Base-by-base conservation (phyloP, 306 rosid species). In the Pyrus bretschneideri region DNA sequence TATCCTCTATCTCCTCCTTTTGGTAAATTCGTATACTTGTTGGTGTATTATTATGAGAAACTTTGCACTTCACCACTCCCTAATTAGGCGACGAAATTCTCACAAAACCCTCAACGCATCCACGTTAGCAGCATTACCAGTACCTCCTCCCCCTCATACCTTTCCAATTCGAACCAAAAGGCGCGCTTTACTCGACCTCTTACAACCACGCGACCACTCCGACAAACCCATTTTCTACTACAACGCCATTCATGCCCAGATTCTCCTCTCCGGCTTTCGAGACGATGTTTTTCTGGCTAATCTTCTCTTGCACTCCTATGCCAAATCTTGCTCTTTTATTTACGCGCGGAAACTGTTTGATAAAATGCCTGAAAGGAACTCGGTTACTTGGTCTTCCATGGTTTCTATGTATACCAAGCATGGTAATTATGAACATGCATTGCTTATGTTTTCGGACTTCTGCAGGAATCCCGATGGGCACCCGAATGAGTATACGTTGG, bases 381-480 rank as follows among this genome's bases (percentile, higher is more conserved):
- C 86, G 10, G 82, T 91, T 70, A 82, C 94, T 82, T 90, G 94
- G 97, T 90, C 97, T 71, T 85, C 97, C 0, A 74, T 85, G 90
- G 85, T 93, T 87, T 93, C 98, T 25, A 88, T 87, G 91, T 88
- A 90, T 74, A 81, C 89, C 83, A 87, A 80, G 45, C 90, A 84
- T 66, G 78, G 87, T 30, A 80, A 45, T 54, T 77, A 57, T 23
- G 72, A 79, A 77, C 85, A 90, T 59, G 96, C 97, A 30, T 76
- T 88, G 83, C 21, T 54, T 45, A 66, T 86, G 71, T 94, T 94
- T 81, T 75, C 75, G 19, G 76, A 67, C 54, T 87, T 88, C 62
- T 77, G 82, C 72, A 75, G 89, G 69, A 86, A 81, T 81, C 84
- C 85, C 38, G 61, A 66, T 55, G 85, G 86, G 78, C 67, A 55